Evolutionary conservation across 2,329 filamentous ascomycete species (phyloP), one percentile per base, ranked within the genome.

Genomic region (Trichoderma harzianum): DNA sequence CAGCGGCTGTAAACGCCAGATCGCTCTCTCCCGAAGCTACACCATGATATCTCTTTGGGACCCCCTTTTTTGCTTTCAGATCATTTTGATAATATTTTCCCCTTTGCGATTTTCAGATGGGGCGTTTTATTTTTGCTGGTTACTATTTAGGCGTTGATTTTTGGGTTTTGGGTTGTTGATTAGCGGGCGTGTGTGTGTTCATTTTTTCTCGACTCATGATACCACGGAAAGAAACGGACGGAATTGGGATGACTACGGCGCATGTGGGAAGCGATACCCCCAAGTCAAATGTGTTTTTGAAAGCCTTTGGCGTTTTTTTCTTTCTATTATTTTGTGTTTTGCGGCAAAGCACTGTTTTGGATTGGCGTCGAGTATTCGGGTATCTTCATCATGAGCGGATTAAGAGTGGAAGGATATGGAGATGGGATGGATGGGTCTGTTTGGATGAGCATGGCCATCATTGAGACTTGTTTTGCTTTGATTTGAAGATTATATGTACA

Each of bases 251-350:
- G 64, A 66, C n/a, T 71, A 47, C 21, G 74, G 72, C 73, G 73
- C 69, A 69, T 60, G 69, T 43, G 16, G 65, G 36, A 62, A 71
- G 73, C 64, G 74, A 75, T 75, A 75, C 73, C 74, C 73, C 39
- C 39, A n/a, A 73, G 11, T 26, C 57, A 34, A 39, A 28, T 53
- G n/a, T 43, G 16, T 26, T 61, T 61, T 68, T 60, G 32, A 58
- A 58, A 21, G n/a, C 12, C 26, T 36, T 66, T 16, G 28, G 12
- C 18, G 11, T 71, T 57, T 28, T 55, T 14, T 3, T 7, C 21
- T n/a, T 16, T 18, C 26, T 30, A 16, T 32, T 58, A 5, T 43
- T 43, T 39, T 10, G 39, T 43, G 39, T 43, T n/a, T 32, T 55
- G 21, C 10, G 55, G 32, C 53, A 18, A 39, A 26, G 30, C 62